These are phyloP conservation scores for Pleurotus djamor DNA, from an alignment of 768 basidiomycete genomes.

Conservation along the genomic window DNA sequence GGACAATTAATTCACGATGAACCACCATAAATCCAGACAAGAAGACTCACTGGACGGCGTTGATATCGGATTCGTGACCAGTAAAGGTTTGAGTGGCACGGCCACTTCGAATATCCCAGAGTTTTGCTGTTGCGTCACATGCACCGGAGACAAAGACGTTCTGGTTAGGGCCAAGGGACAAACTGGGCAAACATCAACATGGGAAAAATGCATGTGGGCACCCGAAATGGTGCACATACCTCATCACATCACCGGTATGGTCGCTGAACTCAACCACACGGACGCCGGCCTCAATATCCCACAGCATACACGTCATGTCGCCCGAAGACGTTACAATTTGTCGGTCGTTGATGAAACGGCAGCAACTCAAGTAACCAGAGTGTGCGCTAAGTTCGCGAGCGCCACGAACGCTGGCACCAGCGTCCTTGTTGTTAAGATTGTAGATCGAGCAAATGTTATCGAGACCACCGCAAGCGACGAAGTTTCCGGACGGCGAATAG, in stretches of 20 bases:
- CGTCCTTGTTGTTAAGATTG: constrained; percentile 79
- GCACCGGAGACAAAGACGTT: constrained; percentile 98
- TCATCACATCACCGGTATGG: constrained; percentile 99
- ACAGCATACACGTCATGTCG: constrained; percentile 99
- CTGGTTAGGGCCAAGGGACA: constrained; percentile 92
- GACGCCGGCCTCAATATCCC: constrained; percentile 98
- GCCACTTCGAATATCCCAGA: constrained; percentile 98
- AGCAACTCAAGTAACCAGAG: constrained; percentile 97
- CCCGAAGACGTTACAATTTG: constrained; percentile 98
- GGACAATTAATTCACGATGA: constrained; percentile 12
- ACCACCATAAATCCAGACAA: constrained; percentile 3
- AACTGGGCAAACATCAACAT: constrained; percentile 39
- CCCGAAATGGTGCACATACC: constrained; percentile 47
- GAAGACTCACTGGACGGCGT: constrained; percentile 88
- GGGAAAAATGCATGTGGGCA: neutral
- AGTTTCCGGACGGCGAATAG: constrained; percentile 95
- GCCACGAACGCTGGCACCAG: constrained; percentile 75
- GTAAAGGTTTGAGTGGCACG: constrained; percentile 98
- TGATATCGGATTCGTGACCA: constrained; percentile 98
- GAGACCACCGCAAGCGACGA: constrained; percentile 97
- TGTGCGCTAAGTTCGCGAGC: constrained; percentile 96
- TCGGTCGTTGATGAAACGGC: constrained; percentile 97
- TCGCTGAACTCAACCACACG: constrained; percentile 99
- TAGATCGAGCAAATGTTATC: constrained; percentile 99
- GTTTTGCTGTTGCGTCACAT: constrained; percentile 96